These are phyloP conservation scores for Trichoderma citrinoviride DNA, from an alignment of 2,329 filamentous ascomycete species.

Conservation along the genomic window DNA sequence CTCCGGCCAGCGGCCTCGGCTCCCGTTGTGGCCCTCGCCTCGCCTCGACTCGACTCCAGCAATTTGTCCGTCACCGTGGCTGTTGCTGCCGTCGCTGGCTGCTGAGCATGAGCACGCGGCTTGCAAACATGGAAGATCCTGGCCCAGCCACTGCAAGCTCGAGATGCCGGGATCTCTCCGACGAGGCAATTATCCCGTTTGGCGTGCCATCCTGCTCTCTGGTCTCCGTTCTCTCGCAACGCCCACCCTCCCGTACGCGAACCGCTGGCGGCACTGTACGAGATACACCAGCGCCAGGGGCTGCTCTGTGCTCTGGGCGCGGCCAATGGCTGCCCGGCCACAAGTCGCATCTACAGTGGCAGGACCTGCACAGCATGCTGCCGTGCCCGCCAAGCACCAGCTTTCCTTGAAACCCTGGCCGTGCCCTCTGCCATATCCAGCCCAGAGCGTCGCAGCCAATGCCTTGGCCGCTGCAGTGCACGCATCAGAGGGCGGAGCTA, in stretches of 20 bases:
- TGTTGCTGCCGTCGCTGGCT: too few species aligned
- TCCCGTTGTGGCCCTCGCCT: background rate
- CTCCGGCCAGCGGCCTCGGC: background rate
- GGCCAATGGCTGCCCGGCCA: background rate
- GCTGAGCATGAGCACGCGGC: too few species aligned
- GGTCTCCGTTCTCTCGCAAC: background rate
- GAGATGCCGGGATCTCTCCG: conserved; percentile 19
- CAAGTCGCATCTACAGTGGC: background rate
- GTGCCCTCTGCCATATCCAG: background rate
- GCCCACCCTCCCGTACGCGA: conserved; percentile 16
- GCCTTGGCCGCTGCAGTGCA: conserved; percentile 13
- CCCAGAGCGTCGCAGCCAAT: conserved; percentile 5
- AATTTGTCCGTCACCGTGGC: background rate
- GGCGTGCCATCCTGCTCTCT: conserved; percentile 12
- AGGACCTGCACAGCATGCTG: too few species aligned
- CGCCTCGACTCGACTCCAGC: background rate
- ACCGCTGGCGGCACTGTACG: conserved; percentile 2
- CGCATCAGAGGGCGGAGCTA: conserved; percentile 14
- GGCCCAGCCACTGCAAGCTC: background rate
- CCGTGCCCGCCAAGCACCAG: background rate
- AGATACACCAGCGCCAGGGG: background rate
- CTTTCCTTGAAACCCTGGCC: background rate
- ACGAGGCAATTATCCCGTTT: conserved; percentile 21
- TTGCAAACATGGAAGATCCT: conserved; percentile 1
- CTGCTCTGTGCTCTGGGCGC: background rate